A percentile compares a stretch with the other conserved stretches of the same genome.
Conservation (phyloP, 257 asterid species). For the Ilex asprella region DNA sequence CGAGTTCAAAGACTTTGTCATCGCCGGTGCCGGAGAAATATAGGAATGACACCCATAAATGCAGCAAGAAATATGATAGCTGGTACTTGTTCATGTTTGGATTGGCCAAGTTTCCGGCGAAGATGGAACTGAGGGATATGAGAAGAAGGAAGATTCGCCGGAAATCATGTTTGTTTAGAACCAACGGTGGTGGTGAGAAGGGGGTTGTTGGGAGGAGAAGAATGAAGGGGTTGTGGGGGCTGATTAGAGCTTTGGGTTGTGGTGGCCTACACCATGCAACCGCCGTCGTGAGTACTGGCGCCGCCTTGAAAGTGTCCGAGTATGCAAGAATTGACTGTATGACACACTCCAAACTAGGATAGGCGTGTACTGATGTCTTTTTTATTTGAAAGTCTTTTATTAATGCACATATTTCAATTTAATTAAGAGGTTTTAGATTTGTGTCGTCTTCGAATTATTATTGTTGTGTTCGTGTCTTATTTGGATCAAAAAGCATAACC, state of each 20-base stretch:
- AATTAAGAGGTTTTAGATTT: too few species aligned
- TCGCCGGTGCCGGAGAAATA: too few species aligned
- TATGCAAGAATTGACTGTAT: not conserved
- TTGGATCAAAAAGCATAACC: too few species aligned
- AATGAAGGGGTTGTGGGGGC: not conserved
- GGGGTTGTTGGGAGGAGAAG: not conserved
- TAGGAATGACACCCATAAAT: too few species aligned
- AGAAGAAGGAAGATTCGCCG: not conserved
- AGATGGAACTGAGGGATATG: not conserved
- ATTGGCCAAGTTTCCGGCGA: not conserved
- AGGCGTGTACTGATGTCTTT: not conserved
- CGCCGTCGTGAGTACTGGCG: not conserved
- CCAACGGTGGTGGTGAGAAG: not conserved
- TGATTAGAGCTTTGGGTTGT: not conserved
- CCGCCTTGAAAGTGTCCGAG: too few species aligned
- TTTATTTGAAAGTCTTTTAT: too few species aligned
- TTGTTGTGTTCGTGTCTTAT: too few species aligned
- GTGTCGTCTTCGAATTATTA: too few species aligned
- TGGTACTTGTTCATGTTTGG: too few species aligned
- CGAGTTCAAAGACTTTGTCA: too few species aligned
- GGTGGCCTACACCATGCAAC: not conserved
- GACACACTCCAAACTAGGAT: not conserved
- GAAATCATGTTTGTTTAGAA: not conserved
- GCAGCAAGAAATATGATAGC: too few species aligned
- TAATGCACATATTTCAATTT: too few species aligned